These are phyloP conservation scores for Debaryomyces maramus DNA, from an alignment of 805 yeast genomes.

Conservation along the genomic window DNA sequence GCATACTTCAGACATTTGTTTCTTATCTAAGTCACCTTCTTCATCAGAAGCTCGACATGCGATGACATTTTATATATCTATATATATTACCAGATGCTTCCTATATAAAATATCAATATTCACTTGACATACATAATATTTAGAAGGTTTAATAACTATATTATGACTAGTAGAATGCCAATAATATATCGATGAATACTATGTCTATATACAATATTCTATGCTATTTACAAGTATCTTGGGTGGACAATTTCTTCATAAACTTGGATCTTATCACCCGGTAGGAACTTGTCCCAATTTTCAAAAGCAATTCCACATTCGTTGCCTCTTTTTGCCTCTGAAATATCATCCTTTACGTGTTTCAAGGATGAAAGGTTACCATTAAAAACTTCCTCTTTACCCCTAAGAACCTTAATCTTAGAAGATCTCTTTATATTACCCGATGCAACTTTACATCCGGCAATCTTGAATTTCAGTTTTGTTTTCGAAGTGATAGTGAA, in stretches of 20 bases:
- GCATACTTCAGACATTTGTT: slow-evolving; percentile 41
- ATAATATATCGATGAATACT: no score
- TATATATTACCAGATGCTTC: background rate
- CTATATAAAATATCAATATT: background rate
- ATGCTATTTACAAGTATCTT: slow-evolving; percentile 29
- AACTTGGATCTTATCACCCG: slow-evolving; percentile 74
- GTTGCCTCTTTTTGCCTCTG: slow-evolving; percentile 75
- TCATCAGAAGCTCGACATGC: slow-evolving; percentile 53
- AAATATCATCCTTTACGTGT: slow-evolving; percentile 76
- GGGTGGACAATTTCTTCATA: slow-evolving; percentile 59
- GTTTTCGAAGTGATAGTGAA: slow-evolving; percentile 65
- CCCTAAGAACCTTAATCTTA: slow-evolving; percentile 56
- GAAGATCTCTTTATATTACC: slow-evolving; percentile 68
- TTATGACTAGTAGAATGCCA: no score
- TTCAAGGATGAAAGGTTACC: slow-evolving; percentile 75
- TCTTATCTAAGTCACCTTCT: slow-evolving; percentile 32
- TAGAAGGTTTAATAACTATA: no score
- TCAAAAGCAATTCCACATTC: slow-evolving; percentile 87
- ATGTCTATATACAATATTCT: slow-evolving; percentile 1
- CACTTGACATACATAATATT: slow-evolving; percentile 1
- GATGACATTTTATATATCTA: slow-evolving; percentile 29
- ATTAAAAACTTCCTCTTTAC: slow-evolving; percentile 44
- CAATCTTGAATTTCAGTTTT: slow-evolving; percentile 60
- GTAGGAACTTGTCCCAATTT: slow-evolving; percentile 64
- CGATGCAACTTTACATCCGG: slow-evolving; percentile 79